Conservation (phyloP, 306 rosid genomes). For the Cyclanthera cordifolia region DNA sequence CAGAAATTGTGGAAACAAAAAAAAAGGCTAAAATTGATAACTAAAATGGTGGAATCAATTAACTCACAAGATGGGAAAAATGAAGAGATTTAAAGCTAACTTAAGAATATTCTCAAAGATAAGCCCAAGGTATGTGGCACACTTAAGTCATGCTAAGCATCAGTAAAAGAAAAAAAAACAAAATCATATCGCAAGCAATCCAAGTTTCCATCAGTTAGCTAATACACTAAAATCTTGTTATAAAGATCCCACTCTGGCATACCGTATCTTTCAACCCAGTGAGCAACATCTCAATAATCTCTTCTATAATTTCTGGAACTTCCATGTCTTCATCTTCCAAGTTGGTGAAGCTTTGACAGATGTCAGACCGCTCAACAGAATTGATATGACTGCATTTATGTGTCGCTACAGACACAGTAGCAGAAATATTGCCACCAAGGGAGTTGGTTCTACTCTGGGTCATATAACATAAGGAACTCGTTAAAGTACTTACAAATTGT, state of each 20-base stretch:
- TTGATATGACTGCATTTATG: constrained; percentile 27
- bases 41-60: background rate
- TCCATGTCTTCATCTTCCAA: constrained; percentile 74
- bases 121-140: background rate
- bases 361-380: constrained; percentile 22
- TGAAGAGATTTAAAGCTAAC: background rate
- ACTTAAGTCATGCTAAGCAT: background rate
- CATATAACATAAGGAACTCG: constrained; percentile 18
- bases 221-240: constrained; percentile 18
- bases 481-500: background rate
- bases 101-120: background rate
- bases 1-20: background rate
- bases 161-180: background rate
- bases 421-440: constrained; percentile 40
- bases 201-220: constrained; percentile 6
- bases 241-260: constrained; percentile 42
- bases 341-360: constrained; percentile 25
- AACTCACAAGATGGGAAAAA: background rate
- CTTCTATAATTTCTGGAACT: constrained; percentile 83
- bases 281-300: constrained; percentile 85
- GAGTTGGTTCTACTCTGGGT: constrained; percentile 64
- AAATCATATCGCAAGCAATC: background rate
- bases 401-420: constrained; percentile 29
- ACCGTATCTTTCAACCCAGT: constrained; percentile 92
- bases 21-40: background rate